Conservation (phyloP, 306 rosid species). For the Begonia fuchsioides region DNA sequence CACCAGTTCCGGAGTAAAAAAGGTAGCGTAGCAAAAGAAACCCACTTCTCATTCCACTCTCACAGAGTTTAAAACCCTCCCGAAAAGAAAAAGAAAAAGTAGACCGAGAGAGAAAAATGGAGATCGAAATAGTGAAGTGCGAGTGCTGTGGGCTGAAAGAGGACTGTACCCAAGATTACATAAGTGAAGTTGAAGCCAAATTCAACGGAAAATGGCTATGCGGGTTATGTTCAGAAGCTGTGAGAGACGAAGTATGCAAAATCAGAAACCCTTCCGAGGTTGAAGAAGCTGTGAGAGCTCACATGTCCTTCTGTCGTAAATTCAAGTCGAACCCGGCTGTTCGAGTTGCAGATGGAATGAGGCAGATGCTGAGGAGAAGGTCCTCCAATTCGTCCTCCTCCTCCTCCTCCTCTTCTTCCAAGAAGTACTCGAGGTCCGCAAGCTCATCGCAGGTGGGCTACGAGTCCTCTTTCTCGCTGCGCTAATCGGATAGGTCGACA, state of each 20-base stretch:
- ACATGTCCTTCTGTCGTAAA: slow-evolving; percentile 92
- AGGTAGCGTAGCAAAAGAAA: too few species aligned
- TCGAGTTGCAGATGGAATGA: slow-evolving; percentile 91
- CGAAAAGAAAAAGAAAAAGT: too few species aligned
- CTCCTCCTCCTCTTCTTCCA: slow-evolving; percentile 29
- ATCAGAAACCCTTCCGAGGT: slow-evolving; percentile 32
- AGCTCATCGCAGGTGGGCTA: slow-evolving; percentile 70
- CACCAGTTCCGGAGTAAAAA: background rate
- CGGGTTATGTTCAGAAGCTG: slow-evolving; percentile 98
- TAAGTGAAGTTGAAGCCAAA: slow-evolving; percentile 48
- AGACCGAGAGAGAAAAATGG: slow-evolving; percentile 30
- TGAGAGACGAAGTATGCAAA: slow-evolving; percentile 65
- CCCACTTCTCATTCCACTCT: too few species aligned
- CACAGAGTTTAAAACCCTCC: too few species aligned
- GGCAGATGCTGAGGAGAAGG: slow-evolving; percentile 88
- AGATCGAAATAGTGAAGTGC: slow-evolving; percentile 74
- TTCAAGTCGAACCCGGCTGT: slow-evolving; percentile 81
- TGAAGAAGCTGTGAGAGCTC: slow-evolving; percentile 93
- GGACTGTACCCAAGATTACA: slow-evolving; percentile 85
- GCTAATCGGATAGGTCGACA: slow-evolving; percentile 3
- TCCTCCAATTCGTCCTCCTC: slow-evolving; percentile 49
- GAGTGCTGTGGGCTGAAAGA: slow-evolving; percentile 94
- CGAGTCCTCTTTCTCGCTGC: slow-evolving; percentile 45
- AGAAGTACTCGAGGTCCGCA: slow-evolving; percentile 46
- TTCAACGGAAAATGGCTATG: slow-evolving; percentile 92